A percentile compares a stretch with the other conserved stretches of the same genome.
These are phyloP conservation scores for Medicago truncatula DNA, from an alignment of 306 rosid species.

Conservation along the genomic window DNA sequence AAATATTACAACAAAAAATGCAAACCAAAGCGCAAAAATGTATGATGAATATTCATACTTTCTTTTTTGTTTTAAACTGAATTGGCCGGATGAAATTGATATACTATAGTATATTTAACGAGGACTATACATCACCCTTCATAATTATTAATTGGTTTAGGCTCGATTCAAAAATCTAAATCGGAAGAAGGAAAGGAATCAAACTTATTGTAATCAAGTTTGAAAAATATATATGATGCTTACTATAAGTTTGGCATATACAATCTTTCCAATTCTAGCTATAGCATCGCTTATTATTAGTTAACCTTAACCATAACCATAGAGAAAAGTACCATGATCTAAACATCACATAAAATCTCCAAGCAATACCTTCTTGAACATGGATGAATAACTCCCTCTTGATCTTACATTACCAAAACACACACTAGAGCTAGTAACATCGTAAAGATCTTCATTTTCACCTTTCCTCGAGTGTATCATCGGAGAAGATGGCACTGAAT, in stretches of 20 bases:
- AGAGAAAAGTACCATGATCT: not conserved
- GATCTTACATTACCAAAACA: slow-evolving; percentile 41
- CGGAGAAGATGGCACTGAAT: slow-evolving; percentile 57
- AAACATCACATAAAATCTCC: slow-evolving; percentile 45
- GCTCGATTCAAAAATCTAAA: not conserved
- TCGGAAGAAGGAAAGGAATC: no score
- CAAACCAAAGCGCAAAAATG: no score
- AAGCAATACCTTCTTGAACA: slow-evolving; percentile 63
- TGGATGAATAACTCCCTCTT: slow-evolving; percentile 55
- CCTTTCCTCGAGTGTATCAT: slow-evolving; percentile 37
- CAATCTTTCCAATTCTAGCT: slow-evolving; percentile 35
- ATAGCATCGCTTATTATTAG: slow-evolving; percentile 2
- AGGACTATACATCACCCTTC: not conserved
- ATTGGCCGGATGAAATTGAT: no score
- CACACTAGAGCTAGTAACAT: slow-evolving; percentile 43
- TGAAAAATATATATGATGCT: slow-evolving; percentile 7
- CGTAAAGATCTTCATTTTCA: slow-evolving; percentile 36
- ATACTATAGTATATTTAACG: no score
- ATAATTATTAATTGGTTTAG: not conserved
- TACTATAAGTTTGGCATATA: slow-evolving; percentile 40
- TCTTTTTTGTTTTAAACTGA: no score
- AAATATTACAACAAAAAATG: no score
- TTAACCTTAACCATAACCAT: slow-evolving; percentile 13
- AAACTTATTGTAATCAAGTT: not conserved
- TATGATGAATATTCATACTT: no score